Conservation (phyloP, 805 yeast species). For the Alloascoidea africana region DNA sequence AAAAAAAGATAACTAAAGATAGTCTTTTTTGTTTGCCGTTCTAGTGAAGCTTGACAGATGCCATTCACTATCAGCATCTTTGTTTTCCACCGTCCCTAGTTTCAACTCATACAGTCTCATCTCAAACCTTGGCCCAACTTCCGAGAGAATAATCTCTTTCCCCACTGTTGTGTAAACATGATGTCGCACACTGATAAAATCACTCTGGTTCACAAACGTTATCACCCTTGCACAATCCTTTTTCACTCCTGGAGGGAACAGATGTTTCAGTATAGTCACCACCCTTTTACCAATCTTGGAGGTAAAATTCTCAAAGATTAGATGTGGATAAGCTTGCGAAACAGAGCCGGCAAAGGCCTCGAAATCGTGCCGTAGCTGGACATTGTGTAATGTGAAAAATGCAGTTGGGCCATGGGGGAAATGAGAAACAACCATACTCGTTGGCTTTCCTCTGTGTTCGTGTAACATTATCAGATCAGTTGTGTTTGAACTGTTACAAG, state of each 20-base stretch:
- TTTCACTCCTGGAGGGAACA: conserved; percentile 96
- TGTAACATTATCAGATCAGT: conserved; percentile 79
- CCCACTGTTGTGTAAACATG: conserved; percentile 85
- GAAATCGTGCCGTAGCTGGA: conserved; percentile 85
- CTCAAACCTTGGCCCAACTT: conserved; percentile 97
- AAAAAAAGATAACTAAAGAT: no score
- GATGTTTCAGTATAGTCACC: conserved; percentile 63
- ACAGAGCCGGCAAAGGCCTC: conserved; percentile 63
- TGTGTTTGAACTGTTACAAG: conserved; percentile 68
- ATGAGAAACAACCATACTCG: conserved; percentile 82
- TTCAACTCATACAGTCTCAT: conserved; percentile 84
- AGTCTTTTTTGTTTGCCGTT: conserved; percentile 91
- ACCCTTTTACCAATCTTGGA: conserved; percentile 74
- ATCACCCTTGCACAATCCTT: conserved; percentile 83
- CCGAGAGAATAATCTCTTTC: conserved; percentile 83
- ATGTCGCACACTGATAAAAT: conserved; percentile 87
- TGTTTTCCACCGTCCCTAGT: conserved; percentile 84
- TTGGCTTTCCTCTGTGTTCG: conserved; percentile 97
- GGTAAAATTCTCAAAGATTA: conserved; percentile 81
- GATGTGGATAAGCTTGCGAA: conserved; percentile 86
- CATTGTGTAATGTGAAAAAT: conserved; percentile 86
- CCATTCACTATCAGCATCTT: conserved; percentile 98
- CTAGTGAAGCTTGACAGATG: conserved; percentile 82
- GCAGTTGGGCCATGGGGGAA: conserved; percentile 98
- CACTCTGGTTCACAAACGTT: conserved; percentile 81